Conservation (phyloP, 768 basidiomycete species). For the Lactifluus hygrophoroides region DNA sequence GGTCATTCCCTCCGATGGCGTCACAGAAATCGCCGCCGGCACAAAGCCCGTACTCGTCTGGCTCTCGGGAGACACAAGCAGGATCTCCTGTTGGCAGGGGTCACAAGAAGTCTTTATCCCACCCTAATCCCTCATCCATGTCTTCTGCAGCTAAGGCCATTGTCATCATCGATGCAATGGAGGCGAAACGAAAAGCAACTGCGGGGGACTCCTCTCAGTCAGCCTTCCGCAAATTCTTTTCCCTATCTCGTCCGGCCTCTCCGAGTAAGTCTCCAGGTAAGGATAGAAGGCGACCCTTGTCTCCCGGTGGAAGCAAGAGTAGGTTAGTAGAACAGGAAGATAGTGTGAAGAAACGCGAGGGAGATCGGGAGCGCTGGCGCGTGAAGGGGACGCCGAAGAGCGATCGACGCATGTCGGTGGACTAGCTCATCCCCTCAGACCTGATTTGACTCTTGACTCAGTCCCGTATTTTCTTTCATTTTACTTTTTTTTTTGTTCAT, state of each 20-base stretch:
- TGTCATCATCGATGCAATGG: slow-evolving; percentile 50
- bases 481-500: too few relatives aligned
- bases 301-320: slow-evolving; percentile 1
- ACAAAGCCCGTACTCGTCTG: slow-evolving; percentile 6
- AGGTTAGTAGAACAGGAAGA: slow-evolving; percentile 15
- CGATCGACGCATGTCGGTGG: slow-evolving; percentile 13
- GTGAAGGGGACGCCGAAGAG: slow-evolving; percentile 3
- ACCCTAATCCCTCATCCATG: slow-evolving; percentile 38
- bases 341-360: slow-evolving; percentile 1
- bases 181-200: slow-evolving; percentile 33
- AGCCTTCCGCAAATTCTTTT: slow-evolving; percentile 22
- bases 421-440: background rate
- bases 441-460: background rate
- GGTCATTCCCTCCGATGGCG: slow-evolving; percentile 4
- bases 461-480: background rate
- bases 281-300: background rate
- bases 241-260: slow-evolving; percentile 17
- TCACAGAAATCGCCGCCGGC: background rate
- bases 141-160: slow-evolving; percentile 54
- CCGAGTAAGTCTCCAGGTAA: slow-evolving; percentile 8
- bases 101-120: slow-evolving; percentile 27
- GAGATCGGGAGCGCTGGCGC: slow-evolving; percentile 15
- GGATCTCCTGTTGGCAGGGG: slow-evolving; percentile 11
- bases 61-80: background rate
- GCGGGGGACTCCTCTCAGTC: slow-evolving; percentile 24